These are phyloP conservation scores for Quercus phellos DNA, from an alignment of 331 rosid species.

Conservation along the genomic window DNA sequence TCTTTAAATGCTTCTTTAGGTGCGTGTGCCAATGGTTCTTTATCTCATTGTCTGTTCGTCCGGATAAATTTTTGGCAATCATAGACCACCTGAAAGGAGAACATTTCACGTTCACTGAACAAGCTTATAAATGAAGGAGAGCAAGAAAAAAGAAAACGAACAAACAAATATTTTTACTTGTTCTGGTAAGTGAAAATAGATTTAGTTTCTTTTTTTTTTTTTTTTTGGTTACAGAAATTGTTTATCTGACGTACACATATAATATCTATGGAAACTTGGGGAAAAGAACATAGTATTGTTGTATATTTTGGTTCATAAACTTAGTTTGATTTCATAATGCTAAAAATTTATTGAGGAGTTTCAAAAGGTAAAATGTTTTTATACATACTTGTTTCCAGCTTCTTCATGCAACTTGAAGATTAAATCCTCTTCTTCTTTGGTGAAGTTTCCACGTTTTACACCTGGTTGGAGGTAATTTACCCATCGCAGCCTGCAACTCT, in stretches of 20 bases:
- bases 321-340: background rate
- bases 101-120: no score
- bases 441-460: constrained; percentile 55
- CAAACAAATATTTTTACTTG: background rate
- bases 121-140: no score
- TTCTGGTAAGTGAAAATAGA: no score
- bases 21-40: constrained; percentile 76
- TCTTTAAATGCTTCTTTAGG: constrained; percentile 31
- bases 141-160: background rate
- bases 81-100: constrained; percentile 50
- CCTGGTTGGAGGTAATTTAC: constrained; percentile 61
- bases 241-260: no score
- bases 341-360: no score
- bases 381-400: constrained; percentile 55
- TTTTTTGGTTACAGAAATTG: background rate
- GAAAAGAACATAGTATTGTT: no score
- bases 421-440: constrained; percentile 42
- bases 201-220: background rate
- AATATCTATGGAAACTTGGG: no score
- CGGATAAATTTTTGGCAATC: constrained; percentile 47
- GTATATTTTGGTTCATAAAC: no score
- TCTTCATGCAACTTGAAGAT: constrained; percentile 48
- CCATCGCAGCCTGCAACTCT: constrained; percentile 87
- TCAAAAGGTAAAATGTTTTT: background rate
- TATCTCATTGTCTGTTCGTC: constrained; percentile 72